Evolutionary conservation across 2,329 filamentous ascomycete genomes (phyloP).

Genomic region (Phyllosticta capitalensis): DNA sequence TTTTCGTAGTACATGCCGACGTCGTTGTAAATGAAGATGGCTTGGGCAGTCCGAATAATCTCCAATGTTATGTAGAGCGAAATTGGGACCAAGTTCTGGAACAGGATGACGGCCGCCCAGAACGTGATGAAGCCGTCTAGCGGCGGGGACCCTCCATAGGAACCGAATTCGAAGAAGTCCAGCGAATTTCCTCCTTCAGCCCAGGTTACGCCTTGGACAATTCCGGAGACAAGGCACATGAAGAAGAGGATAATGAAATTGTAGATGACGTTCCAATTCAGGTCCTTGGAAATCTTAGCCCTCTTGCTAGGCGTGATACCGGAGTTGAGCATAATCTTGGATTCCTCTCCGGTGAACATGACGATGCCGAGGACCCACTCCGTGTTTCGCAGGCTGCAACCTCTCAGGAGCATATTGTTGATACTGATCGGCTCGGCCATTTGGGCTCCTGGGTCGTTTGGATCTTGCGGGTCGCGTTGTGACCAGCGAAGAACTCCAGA

Average conservation of each 20-base stretch:
- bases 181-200: constrained; percentile 63
- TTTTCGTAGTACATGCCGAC: constrained; percentile 94
- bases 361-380: constrained; percentile 93
- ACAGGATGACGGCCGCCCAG: constrained; percentile 87
- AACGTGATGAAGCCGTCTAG: constrained; percentile 93
- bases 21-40: constrained; percentile 96
- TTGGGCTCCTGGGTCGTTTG: constrained; percentile 53
- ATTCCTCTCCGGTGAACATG: constrained; percentile 88
- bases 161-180: constrained; percentile 74
- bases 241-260: constrained; percentile 84
- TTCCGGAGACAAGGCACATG: constrained; percentile 80
- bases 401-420: constrained; percentile 89
- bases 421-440: constrained; percentile 93
- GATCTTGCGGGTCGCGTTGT: constrained; percentile 57
- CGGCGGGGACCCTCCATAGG: constrained; percentile 61
- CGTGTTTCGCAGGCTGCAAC: constrained; percentile 87
- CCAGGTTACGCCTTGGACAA: constrained; percentile 81
- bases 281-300: constrained; percentile 77
- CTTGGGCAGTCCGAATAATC: constrained; percentile 86
- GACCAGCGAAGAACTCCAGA: constrained; percentile 82
- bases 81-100: constrained; percentile 98
- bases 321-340: constrained; percentile 98
- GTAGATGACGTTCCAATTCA: constrained; percentile 96
- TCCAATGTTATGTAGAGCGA: constrained; percentile 96
- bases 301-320: constrained; percentile 93